A percentile compares a stretch with the other conserved stretches of the same genome.
phyloP scores from a whole-genome alignment of 2,329 filamentous ascomycete genomes.

The Knoxdaviesia proteae region DNA sequence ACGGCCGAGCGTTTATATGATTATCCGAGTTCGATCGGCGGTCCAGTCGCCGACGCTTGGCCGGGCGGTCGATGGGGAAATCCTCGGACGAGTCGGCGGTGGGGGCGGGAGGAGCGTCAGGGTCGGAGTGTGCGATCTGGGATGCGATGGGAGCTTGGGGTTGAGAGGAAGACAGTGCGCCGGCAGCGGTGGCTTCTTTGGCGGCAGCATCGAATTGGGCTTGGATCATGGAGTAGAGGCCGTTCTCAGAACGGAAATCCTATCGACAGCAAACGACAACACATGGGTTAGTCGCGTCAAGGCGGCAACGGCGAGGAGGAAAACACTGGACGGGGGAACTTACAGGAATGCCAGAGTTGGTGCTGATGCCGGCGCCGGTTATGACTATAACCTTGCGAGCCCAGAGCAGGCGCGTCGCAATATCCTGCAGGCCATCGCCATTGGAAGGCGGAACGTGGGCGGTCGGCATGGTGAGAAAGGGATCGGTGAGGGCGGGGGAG shows the following conservation, averaged over 20 bases:
- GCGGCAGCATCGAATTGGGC: conserved; percentile 38
- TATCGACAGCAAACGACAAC: conserved; percentile 10
- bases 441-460: conserved; percentile 30
- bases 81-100: too few species aligned
- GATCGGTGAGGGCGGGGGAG: neutral
- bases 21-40: too few species aligned
- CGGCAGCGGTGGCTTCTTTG: conserved; percentile 7
- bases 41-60: too few species aligned
- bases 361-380: conserved; percentile 55
- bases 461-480: conserved; percentile 29
- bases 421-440: conserved; percentile 34
- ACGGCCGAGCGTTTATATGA: too few species aligned
- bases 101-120: too few species aligned
- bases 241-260: conserved; percentile 55
- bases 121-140: conserved; percentile 11
- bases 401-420: conserved; percentile 42
- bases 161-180: conserved; percentile 1
- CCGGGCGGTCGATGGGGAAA: too few species aligned
- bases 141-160: conserved; percentile 11
- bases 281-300: too few species aligned
- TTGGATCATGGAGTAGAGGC: conserved; percentile 52
- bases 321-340: neutral
- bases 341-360: conserved; percentile 57
- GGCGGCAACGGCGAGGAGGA: too few species aligned
- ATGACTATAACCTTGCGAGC: conserved; percentile 50